Conservation (phyloP, 495 filamentous ascomycete genomes). For the Penicillium robsamsonii region DNA sequence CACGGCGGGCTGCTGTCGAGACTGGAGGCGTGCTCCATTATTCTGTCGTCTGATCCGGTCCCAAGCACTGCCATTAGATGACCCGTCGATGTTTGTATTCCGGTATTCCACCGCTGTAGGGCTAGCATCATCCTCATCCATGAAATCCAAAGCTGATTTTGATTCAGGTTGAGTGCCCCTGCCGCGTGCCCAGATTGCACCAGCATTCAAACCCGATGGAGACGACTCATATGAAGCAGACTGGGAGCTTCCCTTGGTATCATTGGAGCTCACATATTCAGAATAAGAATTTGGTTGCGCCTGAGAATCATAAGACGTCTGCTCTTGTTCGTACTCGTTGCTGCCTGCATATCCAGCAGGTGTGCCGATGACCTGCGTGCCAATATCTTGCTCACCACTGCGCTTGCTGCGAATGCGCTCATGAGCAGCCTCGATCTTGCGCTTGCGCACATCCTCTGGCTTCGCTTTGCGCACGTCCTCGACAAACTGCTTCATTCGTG, state of each 20-base stretch:
- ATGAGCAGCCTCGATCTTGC: conserved; percentile 19
- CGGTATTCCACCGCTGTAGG: conserved; percentile 40
- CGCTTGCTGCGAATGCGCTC: conserved; percentile 15
- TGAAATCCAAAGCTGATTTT: conserved; percentile 23
- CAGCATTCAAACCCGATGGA: neutral
- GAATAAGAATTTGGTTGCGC: conserved; percentile 2
- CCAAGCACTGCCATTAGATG: conserved; percentile 36
- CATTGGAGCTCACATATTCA: conserved; percentile 8
- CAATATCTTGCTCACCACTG: conserved; percentile 10
- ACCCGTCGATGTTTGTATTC: conserved; percentile 15
- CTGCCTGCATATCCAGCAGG: neutral
- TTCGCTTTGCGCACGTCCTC: conserved; percentile 21
- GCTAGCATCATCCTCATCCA: conserved; percentile 42
- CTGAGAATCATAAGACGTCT: conserved; percentile 1
- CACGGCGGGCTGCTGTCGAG: conserved; percentile 10
- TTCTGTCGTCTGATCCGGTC: conserved; percentile 41
- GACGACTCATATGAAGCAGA: neutral
- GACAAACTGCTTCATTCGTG: conserved; percentile 27
- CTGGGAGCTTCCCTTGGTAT: neutral
- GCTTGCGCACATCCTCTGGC: conserved; percentile 25
- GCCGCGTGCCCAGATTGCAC: conserved; percentile 8
- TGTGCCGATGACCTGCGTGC: conserved; percentile 6
- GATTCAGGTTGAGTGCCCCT: conserved; percentile 5
- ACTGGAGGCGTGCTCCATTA: conserved; percentile 4
- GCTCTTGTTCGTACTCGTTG: conserved; percentile 9